Evolutionary conservation across 2,329 filamentous ascomycete genomes (phyloP).

Genomic region (Xylaria sp.): DNA sequence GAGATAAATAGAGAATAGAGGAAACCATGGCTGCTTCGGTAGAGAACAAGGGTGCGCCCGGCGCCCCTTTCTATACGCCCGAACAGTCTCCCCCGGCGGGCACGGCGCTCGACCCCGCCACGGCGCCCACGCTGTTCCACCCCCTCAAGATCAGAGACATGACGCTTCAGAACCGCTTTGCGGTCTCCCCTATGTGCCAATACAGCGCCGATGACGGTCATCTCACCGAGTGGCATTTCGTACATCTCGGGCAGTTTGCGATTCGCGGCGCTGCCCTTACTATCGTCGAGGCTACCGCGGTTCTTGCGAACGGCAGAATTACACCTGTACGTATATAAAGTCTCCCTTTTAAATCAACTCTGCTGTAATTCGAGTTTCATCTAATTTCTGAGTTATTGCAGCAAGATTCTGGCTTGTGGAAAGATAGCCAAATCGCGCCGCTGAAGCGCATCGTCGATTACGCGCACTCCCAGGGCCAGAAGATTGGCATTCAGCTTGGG

Average conservation of each 20-base stretch:
- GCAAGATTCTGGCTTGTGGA: conserved; percentile 82
- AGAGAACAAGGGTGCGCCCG: conserved; percentile 54
- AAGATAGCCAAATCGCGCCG: conserved; percentile 81
- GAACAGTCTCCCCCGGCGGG: conserved; percentile 63
- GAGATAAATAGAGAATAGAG: not conserved
- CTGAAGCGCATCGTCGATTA: conserved; percentile 79
- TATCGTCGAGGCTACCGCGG: conserved; percentile 82
- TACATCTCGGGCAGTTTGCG: conserved; percentile 83
- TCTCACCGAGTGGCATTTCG: conserved; percentile 82
- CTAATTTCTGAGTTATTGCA: conserved; percentile 10
- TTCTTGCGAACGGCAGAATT: conserved; percentile 82
- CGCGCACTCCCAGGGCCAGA: conserved; percentile 80
- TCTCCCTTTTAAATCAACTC: no score
- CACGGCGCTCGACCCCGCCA: conserved; percentile 55
- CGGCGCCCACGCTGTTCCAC: conserved; percentile 65
- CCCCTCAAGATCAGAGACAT: conserved; percentile 66
- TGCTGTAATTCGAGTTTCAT: no score
- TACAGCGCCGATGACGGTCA: conserved; percentile 72
- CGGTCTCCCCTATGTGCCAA: conserved; percentile 71
- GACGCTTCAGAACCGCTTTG: conserved; percentile 67
- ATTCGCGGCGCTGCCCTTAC: conserved; percentile 78
- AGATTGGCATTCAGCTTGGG: conserved; percentile 81
- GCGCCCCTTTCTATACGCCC: conserved; percentile 66
- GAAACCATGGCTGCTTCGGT: conserved; percentile 44
- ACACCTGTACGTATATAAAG: conserved; percentile 63